Conservation (phyloP, 2,329 filamentous ascomycete genomes). For the Neoscytalidium dimidiatum region DNA sequence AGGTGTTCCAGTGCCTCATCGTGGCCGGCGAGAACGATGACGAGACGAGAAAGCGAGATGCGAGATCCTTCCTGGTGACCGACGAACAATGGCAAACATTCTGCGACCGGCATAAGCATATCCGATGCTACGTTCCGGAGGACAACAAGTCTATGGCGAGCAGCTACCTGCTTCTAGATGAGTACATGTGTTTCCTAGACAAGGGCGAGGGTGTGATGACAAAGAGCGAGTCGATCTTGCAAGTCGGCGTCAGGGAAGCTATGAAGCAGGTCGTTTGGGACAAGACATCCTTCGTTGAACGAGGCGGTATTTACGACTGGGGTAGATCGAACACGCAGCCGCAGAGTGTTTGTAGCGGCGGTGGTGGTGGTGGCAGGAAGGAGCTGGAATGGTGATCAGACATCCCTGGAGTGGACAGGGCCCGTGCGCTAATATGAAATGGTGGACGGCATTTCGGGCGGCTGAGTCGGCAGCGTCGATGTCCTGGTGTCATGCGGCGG, state of each 20-base stretch:
- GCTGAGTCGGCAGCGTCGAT: too few relatives aligned
- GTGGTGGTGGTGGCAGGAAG: neutral
- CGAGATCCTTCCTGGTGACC: constrained; percentile 47
- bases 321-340: neutral
- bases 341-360: neutral
- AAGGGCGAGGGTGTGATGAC: constrained; percentile 30
- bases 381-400: neutral
- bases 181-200: constrained; percentile 55
- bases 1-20: constrained; percentile 57
- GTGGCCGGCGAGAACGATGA: constrained; percentile 57
- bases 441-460: too few relatives aligned
- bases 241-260: constrained; percentile 51
- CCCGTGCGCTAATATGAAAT: too few relatives aligned
- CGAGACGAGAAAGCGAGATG: constrained; percentile 32
- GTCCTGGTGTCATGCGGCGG: too few relatives aligned
- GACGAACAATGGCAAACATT: constrained; percentile 51
- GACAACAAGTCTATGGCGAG: neutral
- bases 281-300: constrained; percentile 43
- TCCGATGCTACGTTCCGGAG: neutral
- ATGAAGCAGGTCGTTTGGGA: constrained; percentile 51
- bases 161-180: constrained; percentile 45
- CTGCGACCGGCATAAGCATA: constrained; percentile 44
- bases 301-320: constrained; percentile 52
- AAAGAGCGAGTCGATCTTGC: constrained; percentile 35
- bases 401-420: too few relatives aligned